These are phyloP conservation scores for Neurospora cerealis DNA, from an alignment of 495 filamentous ascomycete species.

Conservation along the genomic window DNA sequence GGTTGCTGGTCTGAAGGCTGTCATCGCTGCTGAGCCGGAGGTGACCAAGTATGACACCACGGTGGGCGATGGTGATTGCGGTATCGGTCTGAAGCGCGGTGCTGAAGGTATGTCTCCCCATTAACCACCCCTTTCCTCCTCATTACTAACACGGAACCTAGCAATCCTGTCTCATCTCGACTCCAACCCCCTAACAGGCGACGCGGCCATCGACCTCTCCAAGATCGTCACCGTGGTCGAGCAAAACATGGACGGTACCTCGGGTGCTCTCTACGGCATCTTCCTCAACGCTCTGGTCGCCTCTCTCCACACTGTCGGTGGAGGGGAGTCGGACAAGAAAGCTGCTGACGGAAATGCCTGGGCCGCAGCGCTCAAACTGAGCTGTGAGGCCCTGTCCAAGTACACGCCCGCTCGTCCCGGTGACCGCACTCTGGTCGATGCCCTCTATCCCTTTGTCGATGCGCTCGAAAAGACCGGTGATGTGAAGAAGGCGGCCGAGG, in stretches of 20 bases:
- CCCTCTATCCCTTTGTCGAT: slow-evolving; percentile 78
- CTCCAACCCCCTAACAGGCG: slow-evolving; percentile 46
- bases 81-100: slow-evolving; percentile 78
- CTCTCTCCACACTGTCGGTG: slow-evolving; percentile 44
- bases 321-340: slow-evolving; percentile 20
- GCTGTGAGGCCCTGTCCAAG: slow-evolving; percentile 57
- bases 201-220: slow-evolving; percentile 61
- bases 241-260: slow-evolving; percentile 88
- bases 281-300: slow-evolving; percentile 86
- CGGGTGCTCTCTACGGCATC: slow-evolving; percentile 89
- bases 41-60: slow-evolving; percentile 85
- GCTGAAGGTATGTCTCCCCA: slow-evolving; percentile 56
- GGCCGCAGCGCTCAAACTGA: slow-evolving; percentile 62
- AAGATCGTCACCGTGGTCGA: slow-evolving; percentile 80
- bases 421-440: slow-evolving; percentile 86
- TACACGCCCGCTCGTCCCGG: slow-evolving; percentile 89
- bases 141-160: slow-evolving; percentile 15
- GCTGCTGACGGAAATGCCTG: slow-evolving; percentile 41
- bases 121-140: neutral
- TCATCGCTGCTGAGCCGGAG: slow-evolving; percentile 72
- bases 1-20: slow-evolving; percentile 51
- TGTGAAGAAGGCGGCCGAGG: slow-evolving; percentile 60
- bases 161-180: slow-evolving; percentile 61
- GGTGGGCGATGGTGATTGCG: slow-evolving; percentile 94
- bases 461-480: slow-evolving; percentile 52